Base-by-base conservation (phyloP, 2,329 filamentous ascomycete genomes). In the Cercospora sp. region DNA sequence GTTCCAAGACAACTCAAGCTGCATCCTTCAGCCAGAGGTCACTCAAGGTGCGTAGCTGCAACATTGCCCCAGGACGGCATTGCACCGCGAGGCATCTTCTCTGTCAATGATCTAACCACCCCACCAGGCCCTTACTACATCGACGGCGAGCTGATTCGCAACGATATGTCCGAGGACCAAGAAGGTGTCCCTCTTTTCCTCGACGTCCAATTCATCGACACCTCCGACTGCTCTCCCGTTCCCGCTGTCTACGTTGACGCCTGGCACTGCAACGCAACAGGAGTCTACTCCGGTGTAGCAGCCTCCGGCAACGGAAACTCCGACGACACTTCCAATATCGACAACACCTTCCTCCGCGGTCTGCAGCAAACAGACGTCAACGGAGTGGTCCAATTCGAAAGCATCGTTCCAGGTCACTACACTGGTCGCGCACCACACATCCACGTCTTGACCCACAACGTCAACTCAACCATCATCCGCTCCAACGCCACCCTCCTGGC, bases 401-500 rank as follows among this genome's bases (percentile, higher is more conserved):
- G 80, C 65, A 73, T 82, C 67, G 81, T 83, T 75, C 82, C 81
- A 0, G 81, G 82, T 12, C 80, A 83, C 71, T 83, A 83, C 72
- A 72, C 69, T 28, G 79, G 79, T 13, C 80, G 81, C 39, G 74
- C 82, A 12, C 78, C 75, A 3, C 82, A 84, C 72, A 79, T 81
- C 61, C 82, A 83, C 72, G 60, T 78, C 51, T 63, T 81, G 48
- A 79, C 81, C 67, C 77, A 79, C 67, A 77, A 78, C 59, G 76
- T 73, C 55, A 80, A 77, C 51, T 67, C 61, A 28, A 73, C 70
- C 18, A 79, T 82, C 57, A 71, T 80, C 58, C 65, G 68, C 45
- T 66, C 64, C 42, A 87, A 84, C 74, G 85, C 84, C 64, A 85
- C 86, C 64, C 82, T 86, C 69, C 77, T 79, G 51, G 84, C 82